These are phyloP conservation scores for Backusella parvicylindrica DNA, from an alignment of 192 early-diverging fungal species.

Conservation along the genomic window DNA sequence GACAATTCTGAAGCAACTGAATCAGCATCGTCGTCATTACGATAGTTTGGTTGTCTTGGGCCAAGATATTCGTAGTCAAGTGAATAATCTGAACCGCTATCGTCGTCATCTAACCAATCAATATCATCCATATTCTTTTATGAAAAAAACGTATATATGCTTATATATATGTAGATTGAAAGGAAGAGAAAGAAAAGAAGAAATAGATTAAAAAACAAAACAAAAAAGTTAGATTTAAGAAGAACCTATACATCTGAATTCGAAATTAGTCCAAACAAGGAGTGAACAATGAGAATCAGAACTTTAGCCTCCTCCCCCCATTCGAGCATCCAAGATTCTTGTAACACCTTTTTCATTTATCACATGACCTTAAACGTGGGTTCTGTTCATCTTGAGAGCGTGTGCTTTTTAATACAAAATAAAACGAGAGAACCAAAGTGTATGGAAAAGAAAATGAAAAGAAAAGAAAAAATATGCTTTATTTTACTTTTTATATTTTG, in stretches of 20 bases:
- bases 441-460: neutral
- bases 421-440: neutral
- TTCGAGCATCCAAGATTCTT: constrained; percentile 8
- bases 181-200: neutral
- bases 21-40: constrained; percentile 23
- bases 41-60: constrained; percentile 26
- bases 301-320: neutral
- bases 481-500: no score
- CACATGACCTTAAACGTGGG: neutral
- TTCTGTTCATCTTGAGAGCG: neutral
- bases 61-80: constrained; percentile 36
- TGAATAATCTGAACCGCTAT: constrained; percentile 25
- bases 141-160: neutral
- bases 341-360: neutral
- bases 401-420: neutral
- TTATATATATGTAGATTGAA: neutral
- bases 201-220: neutral
- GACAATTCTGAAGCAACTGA: constrained; percentile 29
- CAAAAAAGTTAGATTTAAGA: constrained; percentile 4
- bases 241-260: constrained; percentile 19
- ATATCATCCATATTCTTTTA: neutral
- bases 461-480: no score
- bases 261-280: constrained; percentile 20
- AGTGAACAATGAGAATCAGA: constrained; percentile 7
- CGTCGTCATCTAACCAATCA: constrained; percentile 6